Conservation (phyloP, 352 stramenopile genomes). For the Phytophthora pisi region DNA sequence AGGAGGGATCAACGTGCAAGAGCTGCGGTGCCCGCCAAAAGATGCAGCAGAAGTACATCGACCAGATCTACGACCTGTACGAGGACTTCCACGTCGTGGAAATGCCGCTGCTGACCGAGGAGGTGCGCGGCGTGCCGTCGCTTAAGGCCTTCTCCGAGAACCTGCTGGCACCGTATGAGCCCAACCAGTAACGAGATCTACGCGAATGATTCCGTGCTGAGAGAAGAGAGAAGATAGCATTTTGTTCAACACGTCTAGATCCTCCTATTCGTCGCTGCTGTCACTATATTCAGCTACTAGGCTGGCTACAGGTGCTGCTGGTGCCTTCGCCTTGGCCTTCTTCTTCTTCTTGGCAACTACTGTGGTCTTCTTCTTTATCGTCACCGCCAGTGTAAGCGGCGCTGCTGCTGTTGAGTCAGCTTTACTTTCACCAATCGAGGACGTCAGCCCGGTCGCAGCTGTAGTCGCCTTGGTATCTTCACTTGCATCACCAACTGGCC, state of each 20-base stretch:
- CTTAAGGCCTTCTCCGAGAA: slow-evolving; percentile 95
- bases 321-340: slow-evolving; percentile 39
- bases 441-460: neutral
- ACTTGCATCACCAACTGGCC: slow-evolving; percentile 24
- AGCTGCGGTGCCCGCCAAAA: slow-evolving; percentile 97
- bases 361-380: slow-evolving; percentile 39
- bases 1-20: slow-evolving; percentile 74
- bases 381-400: slow-evolving; percentile 42
- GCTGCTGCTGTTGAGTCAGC: slow-evolving; percentile 12
- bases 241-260: slow-evolving; percentile 19
- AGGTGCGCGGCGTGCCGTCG: slow-evolving; percentile 96
- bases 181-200: slow-evolving; percentile 47
- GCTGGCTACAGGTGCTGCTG: slow-evolving; percentile 46
- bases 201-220: neutral
- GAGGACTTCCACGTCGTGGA: slow-evolving; percentile 99
- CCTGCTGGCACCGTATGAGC: slow-evolving; percentile 94
- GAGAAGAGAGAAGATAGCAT: slow-evolving; percentile 16
- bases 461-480: slow-evolving; percentile 5
- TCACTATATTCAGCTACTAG: slow-evolving; percentile 86
- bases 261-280: slow-evolving; percentile 55
- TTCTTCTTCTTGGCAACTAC: slow-evolving; percentile 37
- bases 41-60: slow-evolving; percentile 99
- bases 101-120: slow-evolving; percentile 98
- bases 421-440: slow-evolving; percentile 8
- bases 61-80: slow-evolving; percentile 99